phyloP scores from a whole-genome alignment of 805 yeast genomes.

The Zygosaccharomyces bailii region DNA sequence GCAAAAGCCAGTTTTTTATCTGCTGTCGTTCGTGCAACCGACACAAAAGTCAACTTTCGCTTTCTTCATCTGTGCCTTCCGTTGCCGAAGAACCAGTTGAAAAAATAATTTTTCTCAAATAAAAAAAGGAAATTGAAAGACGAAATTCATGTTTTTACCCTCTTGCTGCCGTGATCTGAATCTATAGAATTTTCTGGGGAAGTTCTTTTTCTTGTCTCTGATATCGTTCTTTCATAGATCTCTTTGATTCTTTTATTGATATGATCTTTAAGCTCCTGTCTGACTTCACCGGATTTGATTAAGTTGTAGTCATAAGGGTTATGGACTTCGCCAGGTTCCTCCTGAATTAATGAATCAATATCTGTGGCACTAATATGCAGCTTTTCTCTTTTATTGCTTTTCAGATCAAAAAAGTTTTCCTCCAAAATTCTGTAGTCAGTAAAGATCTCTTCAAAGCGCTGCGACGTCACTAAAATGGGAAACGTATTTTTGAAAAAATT shows the following conservation, averaged over 20 bases:
- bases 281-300: constrained; percentile 31
- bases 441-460: constrained; percentile 25
- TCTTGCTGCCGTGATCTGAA: constrained; percentile 16
- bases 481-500: constrained; percentile 33
- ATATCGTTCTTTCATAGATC: constrained; percentile 21
- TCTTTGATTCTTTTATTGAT: constrained; percentile 29
- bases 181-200: constrained; percentile 14
- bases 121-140: background rate
- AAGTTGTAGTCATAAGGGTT: constrained; percentile 26
- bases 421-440: constrained; percentile 33
- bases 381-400: constrained; percentile 35
- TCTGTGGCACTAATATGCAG: constrained; percentile 26
- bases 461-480: constrained; percentile 22
- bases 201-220: constrained; percentile 25
- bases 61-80: background rate
- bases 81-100: background rate
- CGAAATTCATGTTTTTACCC: constrained; percentile 19
- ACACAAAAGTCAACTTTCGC: constrained; percentile 1
- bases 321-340: constrained; percentile 12
- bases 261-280: constrained; percentile 30
- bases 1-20: too few species aligned
- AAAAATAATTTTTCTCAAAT: background rate
- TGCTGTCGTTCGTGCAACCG: background rate
- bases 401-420: constrained; percentile 35
- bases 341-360: constrained; percentile 26